These are phyloP conservation scores for Penicillium brasilianum DNA, from an alignment of 2,329 filamentous ascomycete genomes.

Conservation along the genomic window DNA sequence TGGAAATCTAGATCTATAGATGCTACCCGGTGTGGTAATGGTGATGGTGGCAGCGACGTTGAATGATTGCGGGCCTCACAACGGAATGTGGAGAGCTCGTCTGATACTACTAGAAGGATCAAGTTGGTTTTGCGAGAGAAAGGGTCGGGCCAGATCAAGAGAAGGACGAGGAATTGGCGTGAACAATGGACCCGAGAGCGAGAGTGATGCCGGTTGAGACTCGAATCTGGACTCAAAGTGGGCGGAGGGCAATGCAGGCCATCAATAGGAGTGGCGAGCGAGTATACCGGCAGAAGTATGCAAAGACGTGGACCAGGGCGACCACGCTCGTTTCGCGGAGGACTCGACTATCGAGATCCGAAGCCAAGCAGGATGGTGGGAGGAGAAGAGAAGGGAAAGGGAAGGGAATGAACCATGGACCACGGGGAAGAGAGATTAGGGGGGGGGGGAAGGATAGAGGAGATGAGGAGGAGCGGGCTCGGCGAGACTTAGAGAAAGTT, in stretches of 20 bases:
- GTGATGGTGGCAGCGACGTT: background rate
- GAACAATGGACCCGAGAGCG: background rate
- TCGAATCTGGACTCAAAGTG: conserved; percentile 11
- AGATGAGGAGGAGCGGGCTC: conserved; percentile 32
- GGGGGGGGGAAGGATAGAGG: conserved; percentile 48
- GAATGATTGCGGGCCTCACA: conserved; percentile 2
- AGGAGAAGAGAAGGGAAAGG: conserved; percentile 4
- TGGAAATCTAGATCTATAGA: conserved; percentile 1
- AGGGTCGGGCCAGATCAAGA: background rate
- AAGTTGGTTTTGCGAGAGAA: conserved; percentile 9
- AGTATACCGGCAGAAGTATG: background rate
- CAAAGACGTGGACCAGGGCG: conserved; percentile 1
- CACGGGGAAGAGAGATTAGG: conserved; percentile 60
- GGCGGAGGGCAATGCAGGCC: conserved; percentile 12
- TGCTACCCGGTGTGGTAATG: conserved; percentile 8
- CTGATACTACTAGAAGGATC: background rate
- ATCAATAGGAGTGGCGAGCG: conserved; percentile 8
- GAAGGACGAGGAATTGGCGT: conserved; percentile 1
- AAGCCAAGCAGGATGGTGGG: conserved; percentile 2
- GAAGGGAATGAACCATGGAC: conserved; percentile 30
- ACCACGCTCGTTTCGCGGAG: conserved; percentile 2
- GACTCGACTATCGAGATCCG: background rate
- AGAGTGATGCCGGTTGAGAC: conserved; percentile 8
- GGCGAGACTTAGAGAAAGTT: conserved; percentile 14
- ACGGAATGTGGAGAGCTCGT: background rate